Percentiles rank a stretch among this genome's conserved stretches.
phyloP scores from a whole-genome alignment of 1,139 yeast species.

The Kodamaea suecica region DNA sequence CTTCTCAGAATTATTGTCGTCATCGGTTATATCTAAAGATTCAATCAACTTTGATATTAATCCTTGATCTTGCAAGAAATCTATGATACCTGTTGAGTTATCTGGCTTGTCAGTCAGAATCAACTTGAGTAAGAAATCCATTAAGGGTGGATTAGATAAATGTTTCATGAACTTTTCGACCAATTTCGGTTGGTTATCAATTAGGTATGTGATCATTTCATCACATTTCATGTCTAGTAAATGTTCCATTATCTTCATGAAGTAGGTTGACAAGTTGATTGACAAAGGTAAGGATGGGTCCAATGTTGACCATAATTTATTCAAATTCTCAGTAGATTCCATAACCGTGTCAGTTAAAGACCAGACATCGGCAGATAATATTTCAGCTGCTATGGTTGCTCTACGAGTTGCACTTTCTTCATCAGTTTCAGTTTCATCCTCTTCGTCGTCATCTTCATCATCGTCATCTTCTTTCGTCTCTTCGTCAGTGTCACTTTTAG shows the following conservation, averaged over 20 bases:
- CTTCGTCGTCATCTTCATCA: constrained; percentile 28
- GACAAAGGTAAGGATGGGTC: constrained; percentile 59
- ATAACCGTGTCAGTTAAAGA: constrained; percentile 87
- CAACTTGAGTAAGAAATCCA: constrained; percentile 76
- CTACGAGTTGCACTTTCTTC: constrained; percentile 62
- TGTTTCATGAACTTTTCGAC: constrained; percentile 73
- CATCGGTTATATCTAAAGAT: constrained; percentile 44
- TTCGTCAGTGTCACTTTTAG: constrained; percentile 13
- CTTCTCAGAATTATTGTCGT: constrained; percentile 12
- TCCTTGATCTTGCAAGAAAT: constrained; percentile 61
- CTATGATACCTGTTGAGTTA: constrained; percentile 73
- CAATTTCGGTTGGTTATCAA: constrained; percentile 60
- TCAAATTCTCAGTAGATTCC: constrained; percentile 65
- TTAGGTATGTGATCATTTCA: constrained; percentile 66
- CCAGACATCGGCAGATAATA: constrained; percentile 91
- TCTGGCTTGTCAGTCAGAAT: constrained; percentile 80
- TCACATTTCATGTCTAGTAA: constrained; percentile 87
- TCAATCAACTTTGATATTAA: constrained; percentile 58
- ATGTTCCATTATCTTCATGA: constrained; percentile 93
- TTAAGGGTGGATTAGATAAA: constrained; percentile 79
- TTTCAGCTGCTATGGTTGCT: constrained; percentile 88
- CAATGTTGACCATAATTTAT: constrained; percentile 74
- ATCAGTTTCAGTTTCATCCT: constrained; percentile 32
- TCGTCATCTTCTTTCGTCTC: constrained; percentile 21
- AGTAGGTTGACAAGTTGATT: constrained; percentile 76